Base-by-base conservation (phyloP, 495 filamentous ascomycete species). In the Copromyces sp. region DNA sequence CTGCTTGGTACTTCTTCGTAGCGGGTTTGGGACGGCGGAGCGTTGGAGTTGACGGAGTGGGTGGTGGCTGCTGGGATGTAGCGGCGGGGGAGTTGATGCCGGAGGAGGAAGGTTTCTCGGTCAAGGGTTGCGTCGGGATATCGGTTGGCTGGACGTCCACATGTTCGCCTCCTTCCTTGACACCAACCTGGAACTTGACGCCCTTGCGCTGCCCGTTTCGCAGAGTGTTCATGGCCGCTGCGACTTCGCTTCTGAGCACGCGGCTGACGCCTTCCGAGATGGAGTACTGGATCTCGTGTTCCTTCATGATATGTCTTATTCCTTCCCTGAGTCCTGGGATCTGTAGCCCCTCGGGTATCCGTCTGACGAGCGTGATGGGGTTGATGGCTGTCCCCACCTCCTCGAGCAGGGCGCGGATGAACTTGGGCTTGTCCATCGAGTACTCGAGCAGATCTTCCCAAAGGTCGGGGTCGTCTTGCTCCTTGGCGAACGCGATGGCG, bases 371-470 rank as follows among this genome's bases (percentile, higher is more conserved):
- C 9, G 90, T 92, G 73, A 97, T 91, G 0, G 95, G 95, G 75
- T 97, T 89, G 69, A 98, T 94, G 4, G 93, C 88, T 4, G 94
- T 97, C 14, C 96, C 95, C 6, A 96, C 94, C 81, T 98, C 93
- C 74, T 97, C 93, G 3, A 99, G 88, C 9, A 99, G 84, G 3
- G 92, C 96, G 20, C 93, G 90, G 72, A 99, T 97, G 83, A 99
- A 99, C 16, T 87, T 87, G 0, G 95, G 95, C 75, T 97, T 97
- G 80, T 97, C 93, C 96, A 99, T 98, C 32, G 89, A 91, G 83
- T 98, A 98, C 73, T 94, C 88, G 29, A 99, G 89, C 11, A 99
- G 86, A 77, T 99, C 95, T 74, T 97, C 91, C 95, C 95, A 99
- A 0, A 99, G 86, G 75, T 95, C 92, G 0, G 89, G 88, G 73